Evolutionary conservation across 2,329 filamentous ascomycete genomes (phyloP).

Genomic region (Alternaria dauci): DNA sequence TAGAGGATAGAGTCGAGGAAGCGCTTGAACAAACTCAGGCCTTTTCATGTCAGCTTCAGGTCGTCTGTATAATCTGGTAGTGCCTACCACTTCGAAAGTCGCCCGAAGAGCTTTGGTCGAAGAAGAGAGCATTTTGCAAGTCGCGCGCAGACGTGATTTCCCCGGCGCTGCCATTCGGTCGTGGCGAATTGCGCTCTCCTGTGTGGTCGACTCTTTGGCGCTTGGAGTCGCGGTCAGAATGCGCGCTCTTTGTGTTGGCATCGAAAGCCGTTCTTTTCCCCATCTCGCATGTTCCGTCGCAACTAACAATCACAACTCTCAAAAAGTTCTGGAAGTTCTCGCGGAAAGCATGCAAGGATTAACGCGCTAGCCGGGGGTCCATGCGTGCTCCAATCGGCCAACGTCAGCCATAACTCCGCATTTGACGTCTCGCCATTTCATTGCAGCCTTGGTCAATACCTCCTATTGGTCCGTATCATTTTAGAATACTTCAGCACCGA

Average conservation of each 20-base stretch:
- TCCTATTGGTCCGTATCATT: not conserved
- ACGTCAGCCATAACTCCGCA: slow-evolving; percentile 11
- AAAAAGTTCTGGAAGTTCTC: slow-evolving; percentile 32
- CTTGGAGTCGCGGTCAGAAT: slow-evolving; percentile 39
- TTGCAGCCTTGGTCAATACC: not conserved
- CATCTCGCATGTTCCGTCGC: slow-evolving; percentile 29
- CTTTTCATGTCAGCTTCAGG: slow-evolving; percentile 51
- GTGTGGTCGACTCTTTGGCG: slow-evolving; percentile 41
- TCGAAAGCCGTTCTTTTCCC: slow-evolving; percentile 48
- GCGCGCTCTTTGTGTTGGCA: slow-evolving; percentile 32
- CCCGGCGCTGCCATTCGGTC: slow-evolving; percentile 29
- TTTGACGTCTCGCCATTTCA: not conserved
- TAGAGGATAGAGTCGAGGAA: slow-evolving; percentile 72
- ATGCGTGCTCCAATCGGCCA: slow-evolving; percentile 8
- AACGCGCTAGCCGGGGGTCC: slow-evolving; percentile 13
- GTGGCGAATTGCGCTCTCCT: slow-evolving; percentile 37
- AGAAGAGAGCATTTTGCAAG: slow-evolving; percentile 48
- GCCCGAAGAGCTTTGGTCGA: slow-evolving; percentile 46
- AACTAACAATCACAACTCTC: slow-evolving; percentile 11
- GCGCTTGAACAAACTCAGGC: slow-evolving; percentile 73
- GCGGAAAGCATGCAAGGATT: slow-evolving; percentile 27
- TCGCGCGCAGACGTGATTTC: slow-evolving; percentile 47
- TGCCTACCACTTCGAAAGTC: slow-evolving; percentile 42
- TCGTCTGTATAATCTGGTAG: not conserved
- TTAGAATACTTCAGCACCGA: too few species aligned